Base-by-base conservation (phyloP, 2,329 filamentous ascomycete species). In the Conoideocrella luteorostrata region DNA sequence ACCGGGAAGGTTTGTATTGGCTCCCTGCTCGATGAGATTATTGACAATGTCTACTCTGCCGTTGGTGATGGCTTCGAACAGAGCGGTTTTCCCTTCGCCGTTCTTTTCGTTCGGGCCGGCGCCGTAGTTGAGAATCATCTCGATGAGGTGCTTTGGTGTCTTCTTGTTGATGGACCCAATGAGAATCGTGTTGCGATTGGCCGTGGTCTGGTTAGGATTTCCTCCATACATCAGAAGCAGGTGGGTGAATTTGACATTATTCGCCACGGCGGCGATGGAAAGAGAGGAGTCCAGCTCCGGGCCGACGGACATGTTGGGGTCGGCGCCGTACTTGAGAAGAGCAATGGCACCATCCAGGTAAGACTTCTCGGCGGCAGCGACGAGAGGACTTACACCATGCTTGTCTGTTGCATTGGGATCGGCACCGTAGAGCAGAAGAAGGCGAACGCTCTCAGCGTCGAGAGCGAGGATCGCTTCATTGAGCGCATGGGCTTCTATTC, bases 1-100 rank as follows among this genome's bases (percentile, higher is more conserved):
- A 1, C 78, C 81, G 2, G 82, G 82, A 5, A 85, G 65, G 56
- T 87, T 86, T 7, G 81, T 74, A 52, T 85, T 75, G 2, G 82
- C 83, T 3, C 75, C 73, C 43, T 80, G 71, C 41, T 84, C 63
- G 3, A 72, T 56, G 23, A 72, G 61, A 2, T 56, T 58, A 7
- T 62, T 67, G 47, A 82, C 73, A 2, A 83, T 66, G 46, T 84
- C 79, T 39, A 72, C 62, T 5, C 81, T 71, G 10, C 70, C 71
- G 15, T 66, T 65, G 39, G 71, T 68, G 41, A 85, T 79, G 4
- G 80, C 78, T 50, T 77, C 72, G 56, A 82, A 82, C 2, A 86
- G 67, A 0, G 81, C 72, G 1, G 78, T 81, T 50, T 79, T 77
- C 22, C 82, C 82, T 46, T 79, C 72, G 18, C 66, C 65, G 56